phyloP scores from a whole-genome alignment of 2,329 filamentous ascomycete genomes.

The Cryphonectria carpinicola region DNA sequence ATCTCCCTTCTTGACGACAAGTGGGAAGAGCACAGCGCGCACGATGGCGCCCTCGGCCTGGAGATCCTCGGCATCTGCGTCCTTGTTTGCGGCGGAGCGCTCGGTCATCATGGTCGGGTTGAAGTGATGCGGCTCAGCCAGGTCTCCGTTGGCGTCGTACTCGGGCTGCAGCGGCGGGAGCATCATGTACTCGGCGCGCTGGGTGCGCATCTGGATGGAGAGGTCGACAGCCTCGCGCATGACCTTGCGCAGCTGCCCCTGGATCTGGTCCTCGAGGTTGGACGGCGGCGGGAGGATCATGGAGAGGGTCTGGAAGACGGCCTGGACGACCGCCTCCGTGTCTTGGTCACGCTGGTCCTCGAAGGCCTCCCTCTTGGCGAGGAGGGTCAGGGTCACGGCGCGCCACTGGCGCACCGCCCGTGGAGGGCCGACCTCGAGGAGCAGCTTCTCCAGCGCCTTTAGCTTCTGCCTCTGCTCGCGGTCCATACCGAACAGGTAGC shows the following conservation, averaged over 20 bases:
- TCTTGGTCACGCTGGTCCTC: conserved; percentile 81
- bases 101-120: conserved; percentile 96
- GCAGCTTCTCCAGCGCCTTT: conserved; percentile 90
- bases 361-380: conserved; percentile 81
- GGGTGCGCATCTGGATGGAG: conserved; percentile 95
- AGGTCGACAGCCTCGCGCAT: conserved; percentile 87
- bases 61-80: conserved; percentile 73
- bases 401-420: conserved; percentile 97
- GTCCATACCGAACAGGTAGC: conserved; percentile 98
- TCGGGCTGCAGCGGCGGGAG: conserved; percentile 91
- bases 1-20: conserved; percentile 95
- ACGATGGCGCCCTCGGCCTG: conserved; percentile 78
- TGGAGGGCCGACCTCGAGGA: conserved; percentile 83
- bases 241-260: conserved; percentile 83
- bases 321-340: conserved; percentile 93
- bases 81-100: conserved; percentile 69
- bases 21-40: conserved; percentile 90
- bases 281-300: conserved; percentile 85
- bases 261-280: conserved; percentile 78
- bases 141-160: conserved; percentile 90
- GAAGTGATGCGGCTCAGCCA: conserved; percentile 86
- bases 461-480: conserved; percentile 96
- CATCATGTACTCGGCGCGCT: conserved; percentile 98
- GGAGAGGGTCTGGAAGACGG: conserved; percentile 82
- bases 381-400: conserved; percentile 87